Percentiles rank a stretch among this genome's conserved stretches.
Conservation (phyloP, 192 early-diverging fungal genomes). For the Gonapodya prolifera region DNA sequence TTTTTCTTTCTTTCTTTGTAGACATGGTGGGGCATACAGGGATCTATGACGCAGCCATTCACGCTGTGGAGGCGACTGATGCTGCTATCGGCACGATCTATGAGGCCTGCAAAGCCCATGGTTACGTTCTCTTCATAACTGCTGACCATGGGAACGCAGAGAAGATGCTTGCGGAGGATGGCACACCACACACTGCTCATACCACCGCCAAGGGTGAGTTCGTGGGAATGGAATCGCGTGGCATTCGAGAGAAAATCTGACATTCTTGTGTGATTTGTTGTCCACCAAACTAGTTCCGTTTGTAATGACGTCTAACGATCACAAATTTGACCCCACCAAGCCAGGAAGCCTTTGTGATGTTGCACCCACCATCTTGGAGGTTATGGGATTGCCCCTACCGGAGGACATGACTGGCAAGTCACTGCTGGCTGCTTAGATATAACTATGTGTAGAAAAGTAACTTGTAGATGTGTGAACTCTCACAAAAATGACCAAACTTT, state of each 20-base stretch:
- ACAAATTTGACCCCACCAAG: constrained; percentile 34
- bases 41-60: constrained; percentile 75
- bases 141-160: constrained; percentile 99
- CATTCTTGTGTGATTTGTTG: not conserved
- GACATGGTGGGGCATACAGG: constrained; percentile 83
- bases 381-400: constrained; percentile 88
- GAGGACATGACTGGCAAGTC: constrained; percentile 86
- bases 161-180: constrained; percentile 85
- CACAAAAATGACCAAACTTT: no score
- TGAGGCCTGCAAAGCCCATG: constrained; percentile 78
- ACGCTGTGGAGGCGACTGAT: constrained; percentile 91
- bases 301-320: constrained; percentile 56
- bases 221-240: constrained; percentile 12
- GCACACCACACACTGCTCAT: constrained; percentile 93
- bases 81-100: constrained; percentile 86
- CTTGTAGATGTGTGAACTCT: no score
- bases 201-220: constrained; percentile 47
- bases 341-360: constrained; percentile 86
- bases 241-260: not conserved
- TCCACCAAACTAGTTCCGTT: constrained; percentile 66
- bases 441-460: no score
- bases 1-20: constrained; percentile 6
- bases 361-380: constrained; percentile 83
- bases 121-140: constrained; percentile 87
- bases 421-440: constrained; percentile 29